Evolutionary conservation across 2,329 filamentous ascomycete species (phyloP).

Genomic region (Pseudogymnoascus sp.): DNA sequence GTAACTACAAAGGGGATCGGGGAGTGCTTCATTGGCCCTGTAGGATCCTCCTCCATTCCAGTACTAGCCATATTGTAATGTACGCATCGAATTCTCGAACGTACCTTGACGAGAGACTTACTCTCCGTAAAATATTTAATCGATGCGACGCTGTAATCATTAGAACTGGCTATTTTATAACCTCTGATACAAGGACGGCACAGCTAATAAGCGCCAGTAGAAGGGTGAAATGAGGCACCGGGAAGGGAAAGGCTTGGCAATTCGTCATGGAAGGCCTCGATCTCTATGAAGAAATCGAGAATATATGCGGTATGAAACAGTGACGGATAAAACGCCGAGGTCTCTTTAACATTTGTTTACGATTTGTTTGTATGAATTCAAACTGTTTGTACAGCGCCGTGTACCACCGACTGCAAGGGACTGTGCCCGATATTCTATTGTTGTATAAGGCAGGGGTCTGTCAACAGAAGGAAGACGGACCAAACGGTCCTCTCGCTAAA

Average conservation of each 20-base stretch:
- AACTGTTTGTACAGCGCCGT: background rate
- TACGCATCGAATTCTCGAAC: background rate
- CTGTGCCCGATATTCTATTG: background rate
- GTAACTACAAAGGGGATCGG: background rate
- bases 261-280: background rate
- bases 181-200: background rate
- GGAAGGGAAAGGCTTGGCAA: background rate
- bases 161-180: background rate
- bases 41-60: background rate
- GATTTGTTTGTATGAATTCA: background rate
- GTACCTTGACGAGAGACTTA: background rate
- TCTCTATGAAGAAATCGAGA: background rate
- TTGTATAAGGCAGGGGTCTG: constrained; percentile 1
- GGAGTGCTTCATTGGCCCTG: background rate
- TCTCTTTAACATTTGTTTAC: background rate
- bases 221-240: background rate
- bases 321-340: background rate
- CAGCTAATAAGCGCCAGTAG: background rate
- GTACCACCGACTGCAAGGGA: background rate
- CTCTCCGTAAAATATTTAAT: background rate
- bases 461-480: constrained; percentile 3
- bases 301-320: background rate
- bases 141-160: background rate
- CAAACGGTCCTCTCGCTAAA: constrained; percentile 8
- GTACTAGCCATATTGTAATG: background rate